These are phyloP conservation scores for Polyporus tsugae DNA, from an alignment of 1,284 basidiomycete genomes.

Conservation along the genomic window DNA sequence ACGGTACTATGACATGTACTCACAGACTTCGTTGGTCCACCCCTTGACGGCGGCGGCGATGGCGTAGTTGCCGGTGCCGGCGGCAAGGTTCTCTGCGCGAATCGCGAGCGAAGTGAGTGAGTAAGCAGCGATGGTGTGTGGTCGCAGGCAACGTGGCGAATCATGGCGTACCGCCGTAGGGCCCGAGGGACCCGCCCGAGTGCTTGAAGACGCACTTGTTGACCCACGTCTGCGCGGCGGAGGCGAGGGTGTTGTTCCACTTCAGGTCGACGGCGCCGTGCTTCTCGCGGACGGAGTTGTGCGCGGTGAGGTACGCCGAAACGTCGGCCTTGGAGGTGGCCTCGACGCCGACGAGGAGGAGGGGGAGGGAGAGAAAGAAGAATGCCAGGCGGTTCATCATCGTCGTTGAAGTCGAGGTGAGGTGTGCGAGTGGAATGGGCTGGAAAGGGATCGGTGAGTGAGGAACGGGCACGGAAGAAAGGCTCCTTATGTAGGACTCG, in stretches of 20 bases:
- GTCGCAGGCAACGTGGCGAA: too few species aligned
- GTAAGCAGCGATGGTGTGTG: too few species aligned
- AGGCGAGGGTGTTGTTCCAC: constrained; percentile 64
- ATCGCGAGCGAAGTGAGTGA: background rate
- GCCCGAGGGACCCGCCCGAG: constrained; percentile 67
- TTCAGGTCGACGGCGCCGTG: constrained; percentile 66
- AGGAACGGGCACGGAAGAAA: constrained; percentile 23
- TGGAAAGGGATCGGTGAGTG: constrained; percentile 12
- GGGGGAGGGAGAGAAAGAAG: constrained; percentile 47
- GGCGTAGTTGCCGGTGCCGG: background rate
- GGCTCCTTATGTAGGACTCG: constrained; percentile 8
- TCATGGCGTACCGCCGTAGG: constrained; percentile 59
- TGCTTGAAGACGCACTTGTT: constrained; percentile 68
- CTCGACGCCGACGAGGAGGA: constrained; percentile 46
- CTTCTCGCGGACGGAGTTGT: constrained; percentile 65
- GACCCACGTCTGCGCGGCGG: constrained; percentile 72
- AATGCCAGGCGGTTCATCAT: constrained; percentile 52
- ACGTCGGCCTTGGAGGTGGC: constrained; percentile 57
- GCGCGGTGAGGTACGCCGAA: constrained; percentile 56
- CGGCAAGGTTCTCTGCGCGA: constrained; percentile 65
- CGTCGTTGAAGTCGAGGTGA: constrained; percentile 21
- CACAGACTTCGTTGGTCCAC: background rate
- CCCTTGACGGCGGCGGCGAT: background rate
- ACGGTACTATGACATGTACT: background rate
- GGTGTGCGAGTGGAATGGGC: constrained; percentile 31